Percentiles rank a stretch among this genome's conserved stretches.
Evolutionary conservation across 805 yeast species (phyloP).

Genomic region (Candida vartiovaarae): DNA sequence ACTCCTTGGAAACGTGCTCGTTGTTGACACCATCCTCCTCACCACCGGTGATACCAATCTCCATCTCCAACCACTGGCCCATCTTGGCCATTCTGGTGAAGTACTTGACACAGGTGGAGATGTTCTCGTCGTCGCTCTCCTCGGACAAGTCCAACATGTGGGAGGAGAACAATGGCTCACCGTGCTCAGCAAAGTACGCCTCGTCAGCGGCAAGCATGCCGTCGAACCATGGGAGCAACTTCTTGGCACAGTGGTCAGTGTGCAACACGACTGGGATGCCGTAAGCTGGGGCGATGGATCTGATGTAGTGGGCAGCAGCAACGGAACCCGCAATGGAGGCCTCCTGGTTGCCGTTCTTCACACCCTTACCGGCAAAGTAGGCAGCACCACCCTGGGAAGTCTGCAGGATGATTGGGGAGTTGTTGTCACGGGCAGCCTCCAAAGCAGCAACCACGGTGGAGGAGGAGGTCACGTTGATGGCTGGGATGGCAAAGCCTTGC

Average conservation of each 20-base stretch:
- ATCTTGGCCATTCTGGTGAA: constrained; percentile 89
- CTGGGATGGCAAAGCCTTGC: constrained; percentile 94
- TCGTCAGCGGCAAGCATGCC: constrained; percentile 98
- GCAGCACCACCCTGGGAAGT: constrained; percentile 99
- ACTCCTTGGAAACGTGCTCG: constrained; percentile 81
- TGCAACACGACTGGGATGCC: constrained; percentile 96
- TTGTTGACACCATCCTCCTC: constrained; percentile 99
- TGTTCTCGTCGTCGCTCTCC: constrained; percentile 95
- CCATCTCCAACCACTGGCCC: constrained; percentile 99
- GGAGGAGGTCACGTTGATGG: constrained; percentile 96
- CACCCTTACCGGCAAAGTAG: constrained; percentile 99
- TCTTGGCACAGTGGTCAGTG: constrained; percentile 98
- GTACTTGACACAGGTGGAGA: constrained; percentile 88
- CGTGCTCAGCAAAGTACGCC: constrained; percentile 77
- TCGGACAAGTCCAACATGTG: constrained; percentile 98
- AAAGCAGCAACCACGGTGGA: constrained; percentile 95
- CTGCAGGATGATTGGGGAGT: constrained; percentile 94
- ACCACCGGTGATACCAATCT: constrained; percentile 99
- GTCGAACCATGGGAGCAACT: constrained; percentile 96
- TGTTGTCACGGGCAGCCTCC: constrained; percentile 93
- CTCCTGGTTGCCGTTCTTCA: constrained; percentile 83
- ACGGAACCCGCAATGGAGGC: constrained; percentile 93
- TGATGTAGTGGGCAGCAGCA: constrained; percentile 97
- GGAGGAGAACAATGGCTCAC: constrained; percentile 95
- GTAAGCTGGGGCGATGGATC: constrained; percentile 93